Evolutionary conservation across 345 rosid species (phyloP), one percentile per base, ranked within the genome.

Genomic region (Nasturtium officinale): DNA sequence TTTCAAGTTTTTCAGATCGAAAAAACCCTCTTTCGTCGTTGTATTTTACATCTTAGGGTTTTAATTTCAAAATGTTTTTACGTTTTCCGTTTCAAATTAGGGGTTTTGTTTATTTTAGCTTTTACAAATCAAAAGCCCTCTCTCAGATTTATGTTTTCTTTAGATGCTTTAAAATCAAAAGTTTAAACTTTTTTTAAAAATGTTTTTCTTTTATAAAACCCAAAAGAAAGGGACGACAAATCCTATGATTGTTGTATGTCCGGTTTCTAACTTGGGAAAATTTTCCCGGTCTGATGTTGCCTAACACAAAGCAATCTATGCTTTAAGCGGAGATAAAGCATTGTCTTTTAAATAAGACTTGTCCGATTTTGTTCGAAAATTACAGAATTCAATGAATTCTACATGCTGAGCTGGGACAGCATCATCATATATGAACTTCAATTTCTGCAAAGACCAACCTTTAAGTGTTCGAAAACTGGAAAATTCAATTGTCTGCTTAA

Each of bases 261-360:
- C 25, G 60, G 60, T 55, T 55, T 55, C 60, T 28, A 23, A 55
- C 12, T 28, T 55, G 60, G 60, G 60, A 29, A 55, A 28, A 55
- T 29, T 28, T 37, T 13, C 46, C 46, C 2, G 25, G 25, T 23
- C 25, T 20, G n/a, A 54, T 54, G 59, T 55, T 55, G 60, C 60
- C 60, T 28, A 15, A 55, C 2, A 28, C 60, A 55, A 55, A 55
- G 20, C 59, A 54, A 7, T 13, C 0, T 52, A 52, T 54, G 59
- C 60, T 55, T 55, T 2, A 15, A 15, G 21, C 38, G 18, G 60
- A 55, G 60, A 55, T 55, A 55, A 55, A 55, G 20, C 51, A 3
- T n/a, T 1, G 8, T 15, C 20, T 28, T 54, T n/a, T 6, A 28
- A 16, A 15, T 16, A 15, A 42, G 46, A 3, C 3, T 42, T 42